A percentile compares a stretch with the other conserved stretches of the same genome.
Conservation (phyloP, 2,329 filamentous ascomycete species). For the Pseudogymnoascus destructans region DNA sequence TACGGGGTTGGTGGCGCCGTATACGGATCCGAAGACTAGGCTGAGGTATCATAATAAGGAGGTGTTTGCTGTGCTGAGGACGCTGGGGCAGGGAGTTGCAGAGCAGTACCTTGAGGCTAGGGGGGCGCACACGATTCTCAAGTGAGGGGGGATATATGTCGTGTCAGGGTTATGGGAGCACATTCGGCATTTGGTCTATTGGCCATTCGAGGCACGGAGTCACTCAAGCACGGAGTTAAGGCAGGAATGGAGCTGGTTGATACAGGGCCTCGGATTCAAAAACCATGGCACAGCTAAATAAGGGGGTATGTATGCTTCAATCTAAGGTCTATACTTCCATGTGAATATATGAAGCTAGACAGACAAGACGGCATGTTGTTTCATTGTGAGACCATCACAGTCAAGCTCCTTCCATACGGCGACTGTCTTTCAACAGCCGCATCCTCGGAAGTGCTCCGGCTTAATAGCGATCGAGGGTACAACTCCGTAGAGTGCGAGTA, state of each 20-base stretch:
- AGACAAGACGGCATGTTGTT: constrained; percentile 7
- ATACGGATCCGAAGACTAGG: constrained; percentile 88
- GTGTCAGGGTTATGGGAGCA: neutral
- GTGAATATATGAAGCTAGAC: constrained; percentile 3
- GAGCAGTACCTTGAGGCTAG: constrained; percentile 84
- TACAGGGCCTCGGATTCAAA: constrained; percentile 5
- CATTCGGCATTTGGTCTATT: constrained; percentile 2
- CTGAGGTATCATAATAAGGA: constrained; percentile 88
- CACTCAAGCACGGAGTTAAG: neutral
- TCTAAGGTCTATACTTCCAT: constrained; percentile 10
- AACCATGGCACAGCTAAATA: neutral
- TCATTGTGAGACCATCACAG: constrained; percentile 43
- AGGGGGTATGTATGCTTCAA: constrained; percentile 25
- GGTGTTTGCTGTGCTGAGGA: constrained; percentile 72
- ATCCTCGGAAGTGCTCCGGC: constrained; percentile 92
- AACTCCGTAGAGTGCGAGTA: constrained; percentile 17
- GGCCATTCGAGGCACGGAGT: neutral
- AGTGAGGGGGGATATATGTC: constrained; percentile 40
- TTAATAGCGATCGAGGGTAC: constrained; percentile 73
- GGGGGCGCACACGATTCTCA: constrained; percentile 85
- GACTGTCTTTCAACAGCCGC: constrained; percentile 60
- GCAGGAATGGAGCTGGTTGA: neutral
- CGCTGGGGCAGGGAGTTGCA: constrained; percentile 65
- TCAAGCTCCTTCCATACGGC: constrained; percentile 91
- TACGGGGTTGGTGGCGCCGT: constrained; percentile 81